phyloP scores from a whole-genome alignment of 441 rosid genomes.

The Pelargonium fulgidum region DNA sequence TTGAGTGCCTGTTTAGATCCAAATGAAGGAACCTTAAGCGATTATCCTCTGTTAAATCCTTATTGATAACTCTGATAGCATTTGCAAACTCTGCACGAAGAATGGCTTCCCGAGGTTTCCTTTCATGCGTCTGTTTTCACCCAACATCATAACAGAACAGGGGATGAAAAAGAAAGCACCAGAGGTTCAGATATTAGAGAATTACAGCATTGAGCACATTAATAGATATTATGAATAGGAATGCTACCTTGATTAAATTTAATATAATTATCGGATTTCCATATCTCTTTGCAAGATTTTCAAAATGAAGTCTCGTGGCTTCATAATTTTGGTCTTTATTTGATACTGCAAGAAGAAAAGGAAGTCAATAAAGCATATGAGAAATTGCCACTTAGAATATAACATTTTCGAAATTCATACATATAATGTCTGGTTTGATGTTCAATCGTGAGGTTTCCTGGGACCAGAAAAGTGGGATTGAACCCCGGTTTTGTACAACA shows the following conservation, averaged over 20 bases:
- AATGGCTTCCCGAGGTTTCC: constrained; percentile 92
- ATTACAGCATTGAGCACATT: not conserved
- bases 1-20: constrained; percentile 78
- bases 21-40: constrained; percentile 68
- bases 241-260: constrained; percentile 79
- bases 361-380: constrained; percentile 21
- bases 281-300: constrained; percentile 85
- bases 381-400: constrained; percentile 6
- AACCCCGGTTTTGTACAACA: constrained; percentile 91
- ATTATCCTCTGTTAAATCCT: constrained; percentile 69
- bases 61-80: constrained; percentile 85
- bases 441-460: constrained; percentile 97
- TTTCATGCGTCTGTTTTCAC: constrained; percentile 63
- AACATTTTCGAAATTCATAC: constrained; percentile 35
- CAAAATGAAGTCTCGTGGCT: constrained; percentile 90
- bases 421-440: constrained; percentile 84
- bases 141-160: constrained; percentile 20
- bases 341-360: constrained; percentile 51
- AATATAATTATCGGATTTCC: constrained; percentile 91
- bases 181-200: not conserved
- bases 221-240: not conserved
- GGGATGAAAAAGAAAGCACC: constrained; percentile 6
- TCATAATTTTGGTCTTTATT: constrained; percentile 81
- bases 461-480: constrained; percentile 98
- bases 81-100: constrained; percentile 87